Evolutionary conservation across 371 early-diverging fungal species (phyloP).

Genomic region (Vairimorpha apis): DNA sequence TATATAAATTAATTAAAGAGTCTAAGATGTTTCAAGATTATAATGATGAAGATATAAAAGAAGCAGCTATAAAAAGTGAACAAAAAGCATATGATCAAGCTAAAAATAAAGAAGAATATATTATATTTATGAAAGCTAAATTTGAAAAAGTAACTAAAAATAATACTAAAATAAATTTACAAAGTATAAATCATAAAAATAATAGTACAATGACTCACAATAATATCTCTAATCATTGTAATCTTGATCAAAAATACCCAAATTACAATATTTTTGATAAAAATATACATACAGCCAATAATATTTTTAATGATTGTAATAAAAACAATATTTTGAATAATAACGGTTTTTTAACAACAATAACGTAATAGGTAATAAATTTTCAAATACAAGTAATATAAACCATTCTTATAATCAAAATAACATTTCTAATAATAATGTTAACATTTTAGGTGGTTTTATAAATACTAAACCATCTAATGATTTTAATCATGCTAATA

Average conservation of each 20-base stretch:
- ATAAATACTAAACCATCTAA: no score
- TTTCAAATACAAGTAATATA: no score
- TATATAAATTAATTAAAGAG: slow-evolving; percentile 59
- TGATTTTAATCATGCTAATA: no score
- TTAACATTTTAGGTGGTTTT: no score
- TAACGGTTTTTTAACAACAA: no score
- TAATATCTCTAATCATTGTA: not conserved
- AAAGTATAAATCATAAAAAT: not conserved
- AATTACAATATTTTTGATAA: not conserved
- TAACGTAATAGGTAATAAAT: no score
- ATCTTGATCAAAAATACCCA: not conserved
- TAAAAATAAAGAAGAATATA: slow-evolving; percentile 55
- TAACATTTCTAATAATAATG: no score
- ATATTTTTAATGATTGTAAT: not conserved
- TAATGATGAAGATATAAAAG: slow-evolving; percentile 46
- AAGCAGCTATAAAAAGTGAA: slow-evolving; percentile 60
- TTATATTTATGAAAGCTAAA: slow-evolving; percentile 49
- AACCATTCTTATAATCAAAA: no score
- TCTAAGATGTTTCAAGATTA: slow-evolving; percentile 56
- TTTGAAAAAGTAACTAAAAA: slow-evolving; percentile 38
- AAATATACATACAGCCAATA: not conserved
- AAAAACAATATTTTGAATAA: not conserved
- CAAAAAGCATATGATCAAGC: slow-evolving; percentile 52
- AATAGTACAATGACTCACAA: not conserved
- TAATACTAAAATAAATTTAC: not conserved